Conservation (phyloP, 257 asterid genomes). For the Scutellaria minor region DNA sequence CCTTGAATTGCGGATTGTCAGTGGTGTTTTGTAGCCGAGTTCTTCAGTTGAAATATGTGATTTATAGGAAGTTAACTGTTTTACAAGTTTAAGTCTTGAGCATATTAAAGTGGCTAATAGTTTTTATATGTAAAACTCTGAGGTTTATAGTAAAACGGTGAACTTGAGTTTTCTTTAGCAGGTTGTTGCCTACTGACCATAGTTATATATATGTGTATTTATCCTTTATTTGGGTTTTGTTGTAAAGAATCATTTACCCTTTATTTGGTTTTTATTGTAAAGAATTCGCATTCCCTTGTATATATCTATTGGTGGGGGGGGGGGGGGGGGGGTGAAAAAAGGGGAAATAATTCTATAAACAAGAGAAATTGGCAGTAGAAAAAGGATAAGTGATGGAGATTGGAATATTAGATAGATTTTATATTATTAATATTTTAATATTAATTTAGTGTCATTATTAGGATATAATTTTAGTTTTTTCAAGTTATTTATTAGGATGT, state of each 20-base stretch:
- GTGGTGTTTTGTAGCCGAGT: slow-evolving; percentile 1
- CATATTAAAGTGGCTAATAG: slow-evolving; percentile 32
- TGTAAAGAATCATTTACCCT: slow-evolving; percentile 11
- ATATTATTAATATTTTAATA: no score
- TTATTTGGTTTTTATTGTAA: not conserved
- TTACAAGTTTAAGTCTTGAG: slow-evolving; percentile 17
- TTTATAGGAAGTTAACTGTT: slow-evolving; percentile 32
- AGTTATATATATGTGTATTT: no score
- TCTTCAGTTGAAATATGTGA: slow-evolving; percentile 19
- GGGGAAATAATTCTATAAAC: no score
- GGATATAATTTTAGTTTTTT: no score
- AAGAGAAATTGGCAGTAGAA: no score
- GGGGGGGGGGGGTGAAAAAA: no score
- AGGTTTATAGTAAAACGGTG: slow-evolving; percentile 32
- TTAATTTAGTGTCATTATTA: no score
- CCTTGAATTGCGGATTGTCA: slow-evolving; percentile 2
- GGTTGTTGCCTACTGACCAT: not conserved
- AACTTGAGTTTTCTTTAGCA: slow-evolving; percentile 31
- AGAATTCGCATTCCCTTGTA: not conserved
- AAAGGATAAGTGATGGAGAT: no score
- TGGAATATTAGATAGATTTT: no score
- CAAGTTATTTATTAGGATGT: no score
- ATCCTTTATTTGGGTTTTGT: not conserved
- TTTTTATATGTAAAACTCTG: slow-evolving; percentile 26
- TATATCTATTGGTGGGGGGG: no score